Evolutionary conservation across 2,329 filamentous ascomycete species (phyloP).

Genomic region (Colletotrichum musicola): DNA sequence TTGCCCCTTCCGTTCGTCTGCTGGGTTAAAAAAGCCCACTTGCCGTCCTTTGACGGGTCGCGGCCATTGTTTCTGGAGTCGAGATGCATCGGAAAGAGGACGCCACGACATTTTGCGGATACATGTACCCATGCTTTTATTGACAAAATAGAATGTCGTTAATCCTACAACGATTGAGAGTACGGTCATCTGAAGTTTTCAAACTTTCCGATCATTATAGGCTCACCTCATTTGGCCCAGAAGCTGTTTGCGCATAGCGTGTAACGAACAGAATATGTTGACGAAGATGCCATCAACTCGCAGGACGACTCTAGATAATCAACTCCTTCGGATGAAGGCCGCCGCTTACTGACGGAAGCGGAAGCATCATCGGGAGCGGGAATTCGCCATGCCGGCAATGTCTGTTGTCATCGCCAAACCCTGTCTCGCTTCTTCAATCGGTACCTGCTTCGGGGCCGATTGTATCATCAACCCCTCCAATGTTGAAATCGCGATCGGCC

Average conservation of each 20-base stretch:
- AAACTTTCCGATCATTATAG: too few species aligned
- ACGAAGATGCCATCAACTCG: too few species aligned
- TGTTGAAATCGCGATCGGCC: conserved; percentile 29
- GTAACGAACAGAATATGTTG: too few species aligned
- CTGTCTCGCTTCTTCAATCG: conserved; percentile 1
- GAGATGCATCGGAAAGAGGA: too few species aligned
- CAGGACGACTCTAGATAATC: neutral
- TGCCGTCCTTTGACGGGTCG: neutral
- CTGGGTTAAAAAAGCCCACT: neutral
- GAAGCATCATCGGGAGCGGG: neutral
- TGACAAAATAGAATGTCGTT: too few species aligned
- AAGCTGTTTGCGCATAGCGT: too few species aligned
- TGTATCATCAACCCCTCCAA: conserved; percentile 28
- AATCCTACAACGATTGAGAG: too few species aligned
- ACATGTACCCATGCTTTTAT: too few species aligned
- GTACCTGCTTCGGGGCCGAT: conserved; percentile 3
- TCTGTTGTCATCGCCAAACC: conserved; percentile 31
- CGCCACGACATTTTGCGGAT: too few species aligned
- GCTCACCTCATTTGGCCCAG: too few species aligned
- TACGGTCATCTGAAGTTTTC: too few species aligned
- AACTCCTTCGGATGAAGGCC: neutral
- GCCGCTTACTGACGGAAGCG: neutral
- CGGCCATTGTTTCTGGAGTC: neutral
- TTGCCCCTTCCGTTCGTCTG: neutral
- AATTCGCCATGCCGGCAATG: conserved; percentile 23